These are phyloP conservation scores for Aspergillus fumigatiaffinis DNA, from an alignment of 2,329 filamentous ascomycete species.

Conservation along the genomic window DNA sequence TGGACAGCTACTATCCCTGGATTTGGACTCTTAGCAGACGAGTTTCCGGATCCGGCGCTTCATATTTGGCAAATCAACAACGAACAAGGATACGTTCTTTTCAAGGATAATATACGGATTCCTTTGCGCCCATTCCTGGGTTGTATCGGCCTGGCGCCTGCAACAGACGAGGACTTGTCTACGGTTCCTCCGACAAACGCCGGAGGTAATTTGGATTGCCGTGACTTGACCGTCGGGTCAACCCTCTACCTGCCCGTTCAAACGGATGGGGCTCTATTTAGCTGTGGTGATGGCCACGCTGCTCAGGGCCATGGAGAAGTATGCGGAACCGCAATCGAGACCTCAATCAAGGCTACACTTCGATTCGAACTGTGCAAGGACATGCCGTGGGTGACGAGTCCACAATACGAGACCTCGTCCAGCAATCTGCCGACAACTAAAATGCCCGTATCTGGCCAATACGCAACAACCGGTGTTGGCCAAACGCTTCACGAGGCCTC, in stretches of 20 bases:
- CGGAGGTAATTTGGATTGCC: constrained; percentile 55
- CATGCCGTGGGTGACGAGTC: constrained; percentile 45
- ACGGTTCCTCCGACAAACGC: constrained; percentile 51
- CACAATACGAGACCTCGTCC: constrained; percentile 45
- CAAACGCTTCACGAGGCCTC: constrained; percentile 47
- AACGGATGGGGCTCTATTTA: constrained; percentile 49
- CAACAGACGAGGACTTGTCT: constrained; percentile 42
- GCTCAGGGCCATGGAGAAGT: constrained; percentile 55
- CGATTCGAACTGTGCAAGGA: constrained; percentile 48
- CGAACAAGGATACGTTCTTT: constrained; percentile 39
- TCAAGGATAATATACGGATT: constrained; percentile 48
- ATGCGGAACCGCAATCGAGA: constrained; percentile 56
- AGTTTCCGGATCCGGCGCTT: constrained; percentile 43
- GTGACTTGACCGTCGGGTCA: constrained; percentile 46
- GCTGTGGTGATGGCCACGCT: constrained; percentile 53
- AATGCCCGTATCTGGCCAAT: constrained; percentile 37
- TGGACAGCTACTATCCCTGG: constrained; percentile 52
- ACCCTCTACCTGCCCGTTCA: constrained; percentile 50
- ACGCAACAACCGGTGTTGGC: constrained; percentile 48
- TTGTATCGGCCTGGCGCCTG: constrained; percentile 50
- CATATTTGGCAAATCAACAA: constrained; percentile 49
- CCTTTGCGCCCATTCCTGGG: constrained; percentile 52
- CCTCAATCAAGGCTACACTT: constrained; percentile 47
- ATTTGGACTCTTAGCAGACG: constrained; percentile 50
- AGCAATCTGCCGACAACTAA: constrained; percentile 18